A percentile compares a stretch with the other conserved stretches of the same genome.
Evolutionary conservation across 2,329 filamentous ascomycete species (phyloP).

Genomic region (Monosporascus sp.): DNA sequence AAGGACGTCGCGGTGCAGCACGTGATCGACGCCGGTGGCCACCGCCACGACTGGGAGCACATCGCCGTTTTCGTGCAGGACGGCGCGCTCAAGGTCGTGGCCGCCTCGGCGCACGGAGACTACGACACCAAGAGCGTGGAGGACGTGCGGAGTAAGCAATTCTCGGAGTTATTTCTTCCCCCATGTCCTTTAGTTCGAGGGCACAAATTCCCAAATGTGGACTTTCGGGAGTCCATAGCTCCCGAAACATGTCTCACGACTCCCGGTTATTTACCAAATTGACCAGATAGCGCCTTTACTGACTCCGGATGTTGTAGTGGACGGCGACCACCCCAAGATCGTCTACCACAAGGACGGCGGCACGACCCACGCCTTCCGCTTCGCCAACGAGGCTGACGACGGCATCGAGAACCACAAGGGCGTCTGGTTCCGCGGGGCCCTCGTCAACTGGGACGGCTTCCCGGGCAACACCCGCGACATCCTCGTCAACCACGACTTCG

Average conservation of each 20-base stretch:
- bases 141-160: conserved; percentile 11
- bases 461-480: conserved; percentile 1
- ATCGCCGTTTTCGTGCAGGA: conserved; percentile 13
- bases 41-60: conserved; percentile 26
- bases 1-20: conserved; percentile 27
- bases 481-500: conserved; percentile 5
- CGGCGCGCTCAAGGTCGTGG: conserved; percentile 6
- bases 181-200: no score
- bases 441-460: conserved; percentile 4
- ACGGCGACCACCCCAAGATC: conserved; percentile 12
- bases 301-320: no score
- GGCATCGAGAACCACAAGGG: conserved; percentile 12
- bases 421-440: conserved; percentile 8
- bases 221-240: no score
- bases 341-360: conserved; percentile 17
- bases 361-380: conserved; percentile 12
- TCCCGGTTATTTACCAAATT: no score
- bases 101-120: conserved; percentile 11
- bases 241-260: no score
- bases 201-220: no score
- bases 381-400: conserved; percentile 10
- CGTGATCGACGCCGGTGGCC: conserved; percentile 20
- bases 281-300: no score
- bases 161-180: no score
- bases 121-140: conserved; percentile 5